Base-by-base conservation (phyloP, 2,329 filamentous ascomycete genomes). In the Cladosporium sp. region DNA sequence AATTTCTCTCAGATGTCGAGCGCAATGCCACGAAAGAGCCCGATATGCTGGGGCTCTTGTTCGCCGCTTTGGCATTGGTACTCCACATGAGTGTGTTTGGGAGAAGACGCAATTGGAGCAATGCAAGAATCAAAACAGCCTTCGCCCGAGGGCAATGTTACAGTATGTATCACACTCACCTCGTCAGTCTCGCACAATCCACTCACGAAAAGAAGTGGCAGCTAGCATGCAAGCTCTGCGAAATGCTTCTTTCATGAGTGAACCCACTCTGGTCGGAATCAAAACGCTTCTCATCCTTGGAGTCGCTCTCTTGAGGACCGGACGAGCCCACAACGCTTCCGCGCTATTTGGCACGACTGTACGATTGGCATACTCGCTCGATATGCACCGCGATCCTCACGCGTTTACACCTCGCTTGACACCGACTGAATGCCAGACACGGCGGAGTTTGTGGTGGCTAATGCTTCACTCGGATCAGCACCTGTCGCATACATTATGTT, bases 401-500 rank as follows among this genome's bases (percentile, higher is more conserved):
- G 71, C 72, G 36, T 70, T 78, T 20, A 70, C 78, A 54, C 74
- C 76, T 19, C 61, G 73, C 3, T 71, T 71, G 20, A 69, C 73
- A 1, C 67, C 73, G 8, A 68, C 70, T 25, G 76, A 79, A 61
- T 72, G 71, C 44, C 70, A 70, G 9, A 67, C 74, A 10, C 70
- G 78, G 4, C 75, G 74, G 51, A 73, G 73, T 9, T 65, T 79
- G 1, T 80, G 78, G 78, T 80, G 78, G 77, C 77, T 77, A 73
- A 76, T 80, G 71, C 64, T 80, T n/a, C 75, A 78, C 57, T 75
- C 78, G 70, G 78, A 80, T 51, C 76, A 78, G 58, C 73, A 79
- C 47, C 79, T 78, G 58, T 78, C 76, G 0, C 77, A 79, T 66
- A 78, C 74, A 0, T 68, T 79, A 0, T 77, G 77, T 17, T 70